Conservation (phyloP, 371 early-diverging fungal genomes). For the Saksenaea vasiformis region DNA sequence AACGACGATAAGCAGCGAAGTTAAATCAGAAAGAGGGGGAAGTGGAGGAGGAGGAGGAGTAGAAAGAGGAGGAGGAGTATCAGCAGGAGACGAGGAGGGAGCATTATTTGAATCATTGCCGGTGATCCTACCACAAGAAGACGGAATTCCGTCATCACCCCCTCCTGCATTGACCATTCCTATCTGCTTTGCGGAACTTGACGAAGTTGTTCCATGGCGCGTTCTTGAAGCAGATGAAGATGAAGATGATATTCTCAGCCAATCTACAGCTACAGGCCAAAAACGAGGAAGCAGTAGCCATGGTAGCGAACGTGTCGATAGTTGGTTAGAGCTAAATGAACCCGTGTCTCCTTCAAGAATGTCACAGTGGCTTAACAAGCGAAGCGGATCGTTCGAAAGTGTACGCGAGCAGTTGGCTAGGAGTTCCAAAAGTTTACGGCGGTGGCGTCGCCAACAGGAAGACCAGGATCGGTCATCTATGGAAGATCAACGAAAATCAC, state of each 20-base stretch:
- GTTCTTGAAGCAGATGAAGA: constrained; percentile 22
- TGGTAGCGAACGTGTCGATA: constrained; percentile 9
- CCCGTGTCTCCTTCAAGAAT: constrained; percentile 14
- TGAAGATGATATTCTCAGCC: background rate
- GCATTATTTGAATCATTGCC: background rate
- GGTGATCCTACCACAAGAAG: background rate
- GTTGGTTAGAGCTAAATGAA: constrained; percentile 24
- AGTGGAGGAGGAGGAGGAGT: background rate
- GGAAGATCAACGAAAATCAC: background rate
- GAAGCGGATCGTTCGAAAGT: constrained; percentile 21
- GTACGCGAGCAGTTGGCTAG: constrained; percentile 19
- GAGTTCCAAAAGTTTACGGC: constrained; percentile 23
- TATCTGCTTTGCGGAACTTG: constrained; percentile 15
- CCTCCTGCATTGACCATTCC: constrained; percentile 3
- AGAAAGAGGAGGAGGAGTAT: background rate
- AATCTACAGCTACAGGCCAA: background rate
- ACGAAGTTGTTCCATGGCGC: constrained; percentile 26
- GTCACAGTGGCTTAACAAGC: constrained; percentile 20
- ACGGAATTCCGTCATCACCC: background rate
- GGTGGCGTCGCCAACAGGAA: constrained; percentile 24
- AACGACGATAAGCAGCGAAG: too few relatives aligned
- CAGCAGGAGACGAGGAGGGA: background rate
- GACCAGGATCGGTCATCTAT: constrained; percentile 5
- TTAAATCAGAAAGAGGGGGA: background rate
- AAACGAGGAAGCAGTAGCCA: background rate